Base-by-base conservation (phyloP, 2,329 filamentous ascomycete genomes). In the Didymella exigua region DNA sequence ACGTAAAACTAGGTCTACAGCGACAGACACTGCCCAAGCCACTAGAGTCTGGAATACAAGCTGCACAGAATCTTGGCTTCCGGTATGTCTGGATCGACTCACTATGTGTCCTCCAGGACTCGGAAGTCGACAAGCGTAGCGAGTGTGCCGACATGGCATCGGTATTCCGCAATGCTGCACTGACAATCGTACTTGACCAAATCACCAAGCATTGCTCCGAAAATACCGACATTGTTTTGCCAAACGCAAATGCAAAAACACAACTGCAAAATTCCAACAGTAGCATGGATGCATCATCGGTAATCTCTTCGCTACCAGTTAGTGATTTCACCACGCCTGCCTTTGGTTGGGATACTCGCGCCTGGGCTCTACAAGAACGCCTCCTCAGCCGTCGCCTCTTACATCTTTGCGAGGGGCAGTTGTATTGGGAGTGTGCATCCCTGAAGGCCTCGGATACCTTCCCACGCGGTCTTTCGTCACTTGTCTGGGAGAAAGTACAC, bases 351-450 rank as follows among this genome's bases (percentile, higher is more conserved):
- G 67, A 74, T 63, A 75, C 71, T 51, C 62, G 73, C 16, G 67
- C 69, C 14, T 76, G 73, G 73, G 61, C 58, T 8, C 63, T 74
- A 2, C 73, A 75, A 59, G 73, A 75, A 44, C 68, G 71, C 9
- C 65, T 75, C 0, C 72, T 76, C 14, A 72, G 70, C 21, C 66
- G 61, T 13, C 65, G 73, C 13, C 62, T 73, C 51, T 61, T 76
- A 14, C 67, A 72, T 27, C 55, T 73, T 10, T 66, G 70, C 30
- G 60, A 61, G 38, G 63, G 67, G 48, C 72, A 76, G 44, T 59
- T 74, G 56, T 72, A 75, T 59, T 76, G 73, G 73, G 71, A 75
- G 40, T 76, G 73, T 52, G 71, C 70, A 56, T 57, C 62, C 8
- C 69, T 74, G 49, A 75, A 74, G 52, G 72, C 72, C 6, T 72